Evolutionary conservation across 352 stramenopile species (phyloP), one percentile per base, ranked within the genome.

Genomic region (Phytopythium oedochilum): DNA sequence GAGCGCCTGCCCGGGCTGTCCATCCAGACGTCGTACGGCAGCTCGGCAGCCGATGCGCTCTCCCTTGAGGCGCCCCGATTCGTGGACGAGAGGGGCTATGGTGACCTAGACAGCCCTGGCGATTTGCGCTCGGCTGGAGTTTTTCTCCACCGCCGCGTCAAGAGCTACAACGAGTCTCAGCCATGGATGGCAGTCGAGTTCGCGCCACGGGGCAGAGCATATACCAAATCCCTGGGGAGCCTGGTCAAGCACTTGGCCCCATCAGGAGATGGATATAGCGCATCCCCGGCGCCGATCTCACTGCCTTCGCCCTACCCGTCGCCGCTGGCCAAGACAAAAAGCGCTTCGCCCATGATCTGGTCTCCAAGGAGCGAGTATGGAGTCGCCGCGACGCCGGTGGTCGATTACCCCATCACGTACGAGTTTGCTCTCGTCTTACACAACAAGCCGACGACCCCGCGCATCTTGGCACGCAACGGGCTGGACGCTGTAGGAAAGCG

Each of bases 391-490:
- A 58, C 64, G 14, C 43, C 57, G 3, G 57, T 72, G 3, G 57
- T 68, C 5, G 81, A 88, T 50, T 87, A 78, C 51, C 80, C 66
- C 42, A 86, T 91, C 60, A 87, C 85, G 63, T 94, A 92, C 60
- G 82, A 94, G 53, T 94, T 92, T 52, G 84, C 84, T 14, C 65
- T 94, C 18, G 84, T 94, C 17, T 59, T 94, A 35, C 81, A 89
- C 64, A 92, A 94, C 57, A 91, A 89, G 28, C 82, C 82, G 14
- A 91, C 78, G 25, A 89, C 82, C 12, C 75, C 81, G 4, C 75
- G 82, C 8, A 87, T 89, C 54, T 53, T 94, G 18, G 84, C 79
- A 20, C 70, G 78, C 23, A 89, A 89, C 26, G 84, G 84, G 22
- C 66, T 94, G 2, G 84, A 92, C 28, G 76, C 77, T 0, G 70